Evolutionary conservation across 768 basidiomycete species (phyloP), one percentile per base, ranked within the genome.

Genomic region (Tricholoma matsutake): DNA sequence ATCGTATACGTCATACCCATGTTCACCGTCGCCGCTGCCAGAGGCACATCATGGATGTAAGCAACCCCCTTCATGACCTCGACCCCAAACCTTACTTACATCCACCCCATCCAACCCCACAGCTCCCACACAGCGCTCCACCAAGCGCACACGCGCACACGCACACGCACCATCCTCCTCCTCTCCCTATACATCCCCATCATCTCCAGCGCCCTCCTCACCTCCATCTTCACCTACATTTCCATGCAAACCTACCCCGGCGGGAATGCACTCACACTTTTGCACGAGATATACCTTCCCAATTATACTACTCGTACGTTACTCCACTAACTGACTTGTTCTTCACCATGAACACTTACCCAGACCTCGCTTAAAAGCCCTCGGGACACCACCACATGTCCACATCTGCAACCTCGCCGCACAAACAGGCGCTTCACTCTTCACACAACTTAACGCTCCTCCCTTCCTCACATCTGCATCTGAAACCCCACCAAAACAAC

Each of bases 231-330:
- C 9, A 83, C 85, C 0, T 68, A 67, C 54, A 79, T 89, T 0
- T 94, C 93, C 1, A 76, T 80, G 31, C 68, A 69, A 54, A 99
- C 98, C 73, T 98, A 99, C 69, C 94, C 97, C 1, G 97, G 97
- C 1, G 95, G 94, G 0, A 71, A 80, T 10, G 91, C 95, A 0
- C 75, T 97, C 55, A 66, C 72, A 0, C 62, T 73, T 0, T 83
- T 97, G 63, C 90, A 96, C 63, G 65, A 77, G 41, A 70, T 76
- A 25, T 83, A 81, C 58, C 71, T 73, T 25, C 64, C 63, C n/a
- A 68, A 35, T 25, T 54, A 59, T 39, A 72, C 64, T 47, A 49
- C 58, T 34, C 67, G 64, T 70, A 64, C 52, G 64, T 25, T 25
- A 59, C 29, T 16, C 43, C 54, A 57, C 58, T 55, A 53, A 6